Evolutionary conservation across 1,284 basidiomycete species (phyloP).

Genomic region (Grifola frondosa): DNA sequence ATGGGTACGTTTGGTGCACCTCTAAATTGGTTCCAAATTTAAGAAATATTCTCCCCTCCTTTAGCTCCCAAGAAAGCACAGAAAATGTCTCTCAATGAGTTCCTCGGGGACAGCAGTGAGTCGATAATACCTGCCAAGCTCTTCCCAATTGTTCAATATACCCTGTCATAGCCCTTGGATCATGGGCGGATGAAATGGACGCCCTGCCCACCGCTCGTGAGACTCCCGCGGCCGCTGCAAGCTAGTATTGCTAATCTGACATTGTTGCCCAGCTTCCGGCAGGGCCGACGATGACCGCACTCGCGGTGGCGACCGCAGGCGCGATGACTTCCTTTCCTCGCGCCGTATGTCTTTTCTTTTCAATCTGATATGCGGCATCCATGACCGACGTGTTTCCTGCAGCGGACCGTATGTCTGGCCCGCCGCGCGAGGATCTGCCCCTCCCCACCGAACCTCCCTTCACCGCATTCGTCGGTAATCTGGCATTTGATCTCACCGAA

Average conservation of each 20-base stretch:
- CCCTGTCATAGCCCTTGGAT: slow-evolving; percentile 65
- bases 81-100: slow-evolving; percentile 89
- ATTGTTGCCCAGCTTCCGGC: slow-evolving; percentile 50
- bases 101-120: slow-evolving; percentile 81
- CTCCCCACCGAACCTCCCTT: slow-evolving; percentile 93
- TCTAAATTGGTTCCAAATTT: neutral
- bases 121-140: slow-evolving; percentile 8
- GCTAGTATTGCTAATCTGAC: slow-evolving; percentile 14
- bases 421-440: slow-evolving; percentile 87
- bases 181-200: slow-evolving; percentile 98
- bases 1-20: slow-evolving; percentile 29
- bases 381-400: slow-evolving; percentile 5
- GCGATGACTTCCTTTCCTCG: slow-evolving; percentile 63
- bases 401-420: slow-evolving; percentile 61
- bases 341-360: slow-evolving; percentile 46
- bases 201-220: slow-evolving; percentile 84
- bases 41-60: slow-evolving; percentile 6
- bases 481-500: slow-evolving; percentile 91
- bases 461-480: slow-evolving; percentile 95
- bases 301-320: slow-evolving; percentile 47
- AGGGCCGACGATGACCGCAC: slow-evolving; percentile 57
- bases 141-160: slow-evolving; percentile 38
- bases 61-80: slow-evolving; percentile 84
- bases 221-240: slow-evolving; percentile 30
- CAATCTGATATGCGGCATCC: neutral